phyloP scores from a whole-genome alignment of 495 filamentous ascomycete genomes.

The Durotheca rogersii region DNA sequence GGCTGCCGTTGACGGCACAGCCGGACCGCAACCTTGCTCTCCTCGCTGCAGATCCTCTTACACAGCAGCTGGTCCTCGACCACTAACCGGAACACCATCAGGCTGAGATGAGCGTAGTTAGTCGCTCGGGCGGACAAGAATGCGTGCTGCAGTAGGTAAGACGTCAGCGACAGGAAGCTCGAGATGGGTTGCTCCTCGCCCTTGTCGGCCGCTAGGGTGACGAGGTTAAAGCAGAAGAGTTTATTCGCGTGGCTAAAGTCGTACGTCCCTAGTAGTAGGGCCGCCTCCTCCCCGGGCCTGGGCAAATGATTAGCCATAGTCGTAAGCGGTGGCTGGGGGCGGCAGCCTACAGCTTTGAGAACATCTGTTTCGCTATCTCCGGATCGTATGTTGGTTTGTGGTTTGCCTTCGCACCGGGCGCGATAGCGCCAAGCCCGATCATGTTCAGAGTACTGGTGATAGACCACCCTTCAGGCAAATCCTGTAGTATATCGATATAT shows the following conservation, averaged over 20 bases:
- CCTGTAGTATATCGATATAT: constrained; percentile 89
- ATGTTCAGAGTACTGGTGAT: constrained; percentile 75
- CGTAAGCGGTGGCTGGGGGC: not conserved
- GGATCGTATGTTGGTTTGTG: constrained; percentile 57
- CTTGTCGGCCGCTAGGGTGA: constrained; percentile 64
- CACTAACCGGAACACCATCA: constrained; percentile 81
- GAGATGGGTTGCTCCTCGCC: constrained; percentile 74
- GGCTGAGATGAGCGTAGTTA: constrained; percentile 77
- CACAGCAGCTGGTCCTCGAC: constrained; percentile 84
- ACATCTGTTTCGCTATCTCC: constrained; percentile 77
- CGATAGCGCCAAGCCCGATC: constrained; percentile 77
- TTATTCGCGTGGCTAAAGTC: constrained; percentile 96
- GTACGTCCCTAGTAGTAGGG: constrained; percentile 80
- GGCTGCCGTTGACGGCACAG: constrained; percentile 90
- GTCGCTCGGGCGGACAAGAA: constrained; percentile 76
- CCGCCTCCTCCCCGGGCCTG: constrained; percentile 76
- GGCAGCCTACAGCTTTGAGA: constrained; percentile 56
- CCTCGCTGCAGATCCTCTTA: constrained; percentile 82
- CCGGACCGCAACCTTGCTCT: constrained; percentile 71
- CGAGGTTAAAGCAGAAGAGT: constrained; percentile 84
- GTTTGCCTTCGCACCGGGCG: constrained; percentile 64
- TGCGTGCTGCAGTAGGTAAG: constrained; percentile 91
- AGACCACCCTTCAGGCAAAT: constrained; percentile 88
- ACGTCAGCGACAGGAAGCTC: constrained; percentile 82
- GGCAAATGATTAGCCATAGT: not conserved